Conservation (phyloP, 495 filamentous ascomycete species). For the Tuber brumale region DNA sequence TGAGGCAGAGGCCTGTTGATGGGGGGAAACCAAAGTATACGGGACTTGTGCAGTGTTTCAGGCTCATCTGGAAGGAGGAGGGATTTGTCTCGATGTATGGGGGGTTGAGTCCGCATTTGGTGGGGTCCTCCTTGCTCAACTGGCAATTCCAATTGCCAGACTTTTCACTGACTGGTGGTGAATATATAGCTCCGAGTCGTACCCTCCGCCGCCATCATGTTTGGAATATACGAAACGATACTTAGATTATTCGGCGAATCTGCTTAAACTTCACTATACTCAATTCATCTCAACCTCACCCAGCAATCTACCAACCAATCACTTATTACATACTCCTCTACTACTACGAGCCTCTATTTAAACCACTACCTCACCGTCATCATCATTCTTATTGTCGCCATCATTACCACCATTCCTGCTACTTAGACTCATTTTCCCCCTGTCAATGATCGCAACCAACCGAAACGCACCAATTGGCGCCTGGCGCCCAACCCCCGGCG, state of each 20-base stretch:
- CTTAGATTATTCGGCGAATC: conserved; percentile 52
- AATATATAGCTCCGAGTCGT: conserved; percentile 59
- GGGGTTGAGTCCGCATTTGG: conserved; percentile 75
- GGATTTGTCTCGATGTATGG: conserved; percentile 75
- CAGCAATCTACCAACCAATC: background rate
- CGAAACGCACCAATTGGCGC: background rate
- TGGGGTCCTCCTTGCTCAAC: conserved; percentile 12
- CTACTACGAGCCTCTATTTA: background rate
- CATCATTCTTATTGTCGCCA: background rate
- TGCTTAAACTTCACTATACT: conserved; percentile 32
- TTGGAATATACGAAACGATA: conserved; percentile 83
- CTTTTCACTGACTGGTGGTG: conserved; percentile 6
- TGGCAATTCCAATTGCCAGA: background rate
- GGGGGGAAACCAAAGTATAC: conserved; percentile 73
- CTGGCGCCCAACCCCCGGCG: background rate
- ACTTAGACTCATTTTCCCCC: background rate
- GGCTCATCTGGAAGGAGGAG: conserved; percentile 74
- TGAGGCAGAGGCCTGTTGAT: conserved; percentile 71
- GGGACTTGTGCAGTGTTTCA: conserved; percentile 74
- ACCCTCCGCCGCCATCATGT: conserved; percentile 83
- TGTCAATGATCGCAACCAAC: background rate
- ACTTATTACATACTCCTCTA: background rate
- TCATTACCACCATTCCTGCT: background rate
- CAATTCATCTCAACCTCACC: background rate
- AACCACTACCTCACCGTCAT: background rate